Conservation (phyloP, 1,284 basidiomycete genomes). For the Coniophora puteana region DNA sequence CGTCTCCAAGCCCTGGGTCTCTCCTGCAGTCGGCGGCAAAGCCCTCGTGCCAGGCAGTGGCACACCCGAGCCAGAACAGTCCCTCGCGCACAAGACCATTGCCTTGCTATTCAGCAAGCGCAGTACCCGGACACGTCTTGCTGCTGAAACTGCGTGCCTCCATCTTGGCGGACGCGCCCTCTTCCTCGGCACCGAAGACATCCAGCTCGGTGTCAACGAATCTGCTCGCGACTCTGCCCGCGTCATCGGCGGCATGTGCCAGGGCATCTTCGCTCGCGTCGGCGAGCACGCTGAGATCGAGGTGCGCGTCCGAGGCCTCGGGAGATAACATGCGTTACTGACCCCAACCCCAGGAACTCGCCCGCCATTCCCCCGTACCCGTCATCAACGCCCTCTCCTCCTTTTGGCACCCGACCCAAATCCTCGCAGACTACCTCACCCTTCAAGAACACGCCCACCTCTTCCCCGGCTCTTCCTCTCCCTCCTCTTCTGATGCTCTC, state of each 20-base stretch:
- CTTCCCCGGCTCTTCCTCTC: slow-evolving; percentile 33
- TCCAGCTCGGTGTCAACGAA: slow-evolving; percentile 97
- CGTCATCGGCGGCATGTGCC: slow-evolving; percentile 91
- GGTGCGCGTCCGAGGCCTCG: no score
- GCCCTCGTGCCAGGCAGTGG: no score
- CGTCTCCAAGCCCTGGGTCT: slow-evolving; percentile 54
- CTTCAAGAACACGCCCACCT: slow-evolving; percentile 72
- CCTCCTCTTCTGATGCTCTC: slow-evolving; percentile 21
- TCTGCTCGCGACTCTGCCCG: slow-evolving; percentile 79
- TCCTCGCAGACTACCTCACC: slow-evolving; percentile 91
- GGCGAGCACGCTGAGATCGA: slow-evolving; percentile 91
- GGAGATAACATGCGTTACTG: no score
- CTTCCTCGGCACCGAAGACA: slow-evolving; percentile 90
- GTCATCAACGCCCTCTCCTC: slow-evolving; percentile 95
- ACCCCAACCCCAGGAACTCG: slow-evolving; percentile 63
- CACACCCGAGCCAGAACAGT: slow-evolving; percentile 63
- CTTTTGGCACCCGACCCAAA: slow-evolving; percentile 96
- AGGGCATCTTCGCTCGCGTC: slow-evolving; percentile 97
- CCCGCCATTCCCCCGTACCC: slow-evolving; percentile 85
- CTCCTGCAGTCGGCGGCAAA: no score
- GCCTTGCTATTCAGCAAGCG: slow-evolving; percentile 93
- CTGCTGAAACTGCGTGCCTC: slow-evolving; percentile 78
- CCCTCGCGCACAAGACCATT: slow-evolving; percentile 76
- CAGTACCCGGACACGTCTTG: slow-evolving; percentile 88
- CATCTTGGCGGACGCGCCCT: slow-evolving; percentile 87